Conservation (phyloP, 2,329 filamentous ascomycete species). For the Tolypocladium ophioglossoides region DNA sequence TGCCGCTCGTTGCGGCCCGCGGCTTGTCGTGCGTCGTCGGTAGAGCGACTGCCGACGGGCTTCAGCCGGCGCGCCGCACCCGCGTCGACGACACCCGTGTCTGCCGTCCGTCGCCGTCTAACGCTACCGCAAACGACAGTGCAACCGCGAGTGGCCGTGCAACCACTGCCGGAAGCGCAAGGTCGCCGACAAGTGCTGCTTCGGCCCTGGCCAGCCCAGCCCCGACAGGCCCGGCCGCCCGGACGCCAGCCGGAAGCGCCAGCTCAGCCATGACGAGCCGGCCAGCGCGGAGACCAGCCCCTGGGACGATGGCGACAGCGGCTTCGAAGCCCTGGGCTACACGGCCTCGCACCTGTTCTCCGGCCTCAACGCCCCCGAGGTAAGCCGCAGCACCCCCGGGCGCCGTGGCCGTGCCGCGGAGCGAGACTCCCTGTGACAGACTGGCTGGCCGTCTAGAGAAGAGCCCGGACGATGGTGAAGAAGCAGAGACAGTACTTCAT, state of each 20-base stretch:
- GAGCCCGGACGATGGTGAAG: slow-evolving; percentile 6
- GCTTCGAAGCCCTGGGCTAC: slow-evolving; percentile 25
- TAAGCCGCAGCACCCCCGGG: slow-evolving; percentile 1
- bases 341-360: slow-evolving; percentile 21
- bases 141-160: slow-evolving; percentile 29
- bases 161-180: slow-evolving; percentile 29
- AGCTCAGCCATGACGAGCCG: slow-evolving; percentile 8
- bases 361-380: slow-evolving; percentile 14
- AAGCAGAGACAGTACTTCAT: slow-evolving; percentile 10
- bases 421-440: background rate
- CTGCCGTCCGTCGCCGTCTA: background rate
- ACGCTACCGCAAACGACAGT: slow-evolving; percentile 11
- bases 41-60: background rate
- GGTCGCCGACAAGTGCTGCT: slow-evolving; percentile 24
- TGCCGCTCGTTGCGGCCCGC: background rate
- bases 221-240: slow-evolving; percentile 11
- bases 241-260: slow-evolving; percentile 13
- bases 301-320: slow-evolving; percentile 14
- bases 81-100: no score
- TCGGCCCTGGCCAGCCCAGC: slow-evolving; percentile 13
- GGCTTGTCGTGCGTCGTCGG: no score
- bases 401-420: no score
- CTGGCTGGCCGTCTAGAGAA: slow-evolving; percentile 4
- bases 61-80: background rate
- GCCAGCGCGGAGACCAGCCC: slow-evolving; percentile 11